Conservation (phyloP, 352 stramenopile species). For the Globisporangium cylindrosporum region DNA sequence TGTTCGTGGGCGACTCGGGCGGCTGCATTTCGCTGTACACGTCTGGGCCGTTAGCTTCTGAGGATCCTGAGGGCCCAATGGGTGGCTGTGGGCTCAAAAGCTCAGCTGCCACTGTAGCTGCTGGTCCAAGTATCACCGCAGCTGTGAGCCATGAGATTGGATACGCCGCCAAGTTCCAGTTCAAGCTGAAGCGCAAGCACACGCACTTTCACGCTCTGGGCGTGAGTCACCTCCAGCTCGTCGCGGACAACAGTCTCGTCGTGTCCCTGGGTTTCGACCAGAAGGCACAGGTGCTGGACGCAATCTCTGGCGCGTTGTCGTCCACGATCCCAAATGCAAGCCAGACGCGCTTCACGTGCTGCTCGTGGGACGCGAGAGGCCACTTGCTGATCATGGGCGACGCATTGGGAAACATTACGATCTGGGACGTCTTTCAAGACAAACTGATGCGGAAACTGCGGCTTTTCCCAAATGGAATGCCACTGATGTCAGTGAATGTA, state of each 20-base stretch:
- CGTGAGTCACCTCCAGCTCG: slow-evolving; percentile 46
- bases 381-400: slow-evolving; percentile 60
- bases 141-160: slow-evolving; percentile 9
- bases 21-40: slow-evolving; percentile 65
- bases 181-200: slow-evolving; percentile 62
- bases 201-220: slow-evolving; percentile 63
- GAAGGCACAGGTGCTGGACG: slow-evolving; percentile 67
- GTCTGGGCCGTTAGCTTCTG: slow-evolving; percentile 1
- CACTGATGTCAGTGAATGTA: slow-evolving; percentile 21
- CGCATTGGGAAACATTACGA: slow-evolving; percentile 39
- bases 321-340: slow-evolving; percentile 51
- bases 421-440: slow-evolving; percentile 73
- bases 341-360: slow-evolving; percentile 51
- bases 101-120: background rate
- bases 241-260: slow-evolving; percentile 69
- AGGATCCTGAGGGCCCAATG: background rate
- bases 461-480: slow-evolving; percentile 20
- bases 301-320: slow-evolving; percentile 53
- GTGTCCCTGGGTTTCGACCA: slow-evolving; percentile 76
- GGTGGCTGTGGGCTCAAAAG: background rate
- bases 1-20: slow-evolving; percentile 66
- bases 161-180: slow-evolving; percentile 29
- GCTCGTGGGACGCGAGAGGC: slow-evolving; percentile 49
- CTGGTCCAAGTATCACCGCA: background rate
- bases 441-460: slow-evolving; percentile 43